Percentiles rank a stretch among this genome's conserved stretches.
Conservation (phyloP, 1,284 basidiomycete species). For the Mycosarcoma mackinlayi region DNA sequence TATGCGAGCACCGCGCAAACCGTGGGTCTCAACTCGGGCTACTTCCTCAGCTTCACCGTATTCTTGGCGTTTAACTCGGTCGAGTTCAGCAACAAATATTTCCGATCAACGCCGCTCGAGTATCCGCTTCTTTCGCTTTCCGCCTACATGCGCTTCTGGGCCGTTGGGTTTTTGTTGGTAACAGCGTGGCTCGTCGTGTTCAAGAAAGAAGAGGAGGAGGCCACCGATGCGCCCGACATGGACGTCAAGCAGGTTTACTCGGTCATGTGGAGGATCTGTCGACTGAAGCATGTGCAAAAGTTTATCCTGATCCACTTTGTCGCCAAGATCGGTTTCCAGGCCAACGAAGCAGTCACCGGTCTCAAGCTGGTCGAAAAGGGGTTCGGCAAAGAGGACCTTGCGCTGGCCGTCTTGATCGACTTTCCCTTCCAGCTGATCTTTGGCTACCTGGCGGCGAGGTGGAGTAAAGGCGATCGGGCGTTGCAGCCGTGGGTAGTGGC, state of each 20-base stretch:
- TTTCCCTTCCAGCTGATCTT: conserved; percentile 97
- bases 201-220: conserved; percentile 80
- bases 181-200: conserved; percentile 89
- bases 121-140: conserved; percentile 83
- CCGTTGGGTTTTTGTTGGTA: conserved; percentile 80
- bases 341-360: conserved; percentile 90
- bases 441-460: conserved; percentile 94
- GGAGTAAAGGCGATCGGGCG: conserved; percentile 72
- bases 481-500: conserved; percentile 81
- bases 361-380: conserved; percentile 98
- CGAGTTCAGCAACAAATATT: conserved; percentile 86
- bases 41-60: conserved; percentile 95
- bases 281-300: conserved; percentile 89
- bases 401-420: conserved; percentile 92
- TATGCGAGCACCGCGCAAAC: conserved; percentile 99
- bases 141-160: conserved; percentile 89
- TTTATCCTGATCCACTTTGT: conserved; percentile 89
- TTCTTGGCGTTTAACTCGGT: conserved; percentile 96
- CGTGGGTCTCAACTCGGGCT: conserved; percentile 94
- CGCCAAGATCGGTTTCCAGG: conserved; percentile 94
- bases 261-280: conserved; percentile 93
- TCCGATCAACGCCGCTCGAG: conserved; percentile 73
- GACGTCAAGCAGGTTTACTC: conserved; percentile 89
- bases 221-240: conserved; percentile 76
- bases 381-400: conserved; percentile 92